These are phyloP conservation scores for Durio zibethinus DNA, from an alignment of 345 rosid genomes.

Conservation along the genomic window DNA sequence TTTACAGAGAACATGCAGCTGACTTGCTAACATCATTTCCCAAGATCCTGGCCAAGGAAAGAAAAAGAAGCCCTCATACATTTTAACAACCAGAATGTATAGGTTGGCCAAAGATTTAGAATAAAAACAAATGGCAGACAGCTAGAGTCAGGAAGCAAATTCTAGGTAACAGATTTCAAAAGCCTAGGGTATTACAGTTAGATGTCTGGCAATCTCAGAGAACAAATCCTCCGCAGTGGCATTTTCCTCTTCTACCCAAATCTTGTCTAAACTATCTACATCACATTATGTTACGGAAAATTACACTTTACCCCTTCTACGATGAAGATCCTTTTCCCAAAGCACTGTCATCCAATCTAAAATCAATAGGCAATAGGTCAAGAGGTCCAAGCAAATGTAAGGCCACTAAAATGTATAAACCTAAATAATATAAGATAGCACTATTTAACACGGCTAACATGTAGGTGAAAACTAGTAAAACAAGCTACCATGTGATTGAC, in stretches of 20 bases:
- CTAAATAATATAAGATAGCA: neutral
- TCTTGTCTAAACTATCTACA: neutral
- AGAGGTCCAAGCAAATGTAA: neutral
- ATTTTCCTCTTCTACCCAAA: neutral
- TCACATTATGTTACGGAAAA: neutral
- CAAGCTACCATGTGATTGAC: neutral
- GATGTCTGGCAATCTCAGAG: neutral
- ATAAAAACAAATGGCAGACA: neutral
- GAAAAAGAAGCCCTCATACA: neutral
- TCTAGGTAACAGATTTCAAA: neutral
- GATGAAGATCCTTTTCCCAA: neutral
- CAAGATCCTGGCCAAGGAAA: neutral
- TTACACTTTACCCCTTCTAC: neutral
- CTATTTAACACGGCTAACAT: neutral
- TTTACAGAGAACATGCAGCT: neutral
- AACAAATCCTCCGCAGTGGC: neutral
- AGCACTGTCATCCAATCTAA: neutral
- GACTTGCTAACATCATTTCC: neutral
- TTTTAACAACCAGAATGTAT: neutral
- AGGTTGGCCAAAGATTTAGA: neutral
- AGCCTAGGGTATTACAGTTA: neutral
- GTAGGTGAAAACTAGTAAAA: neutral
- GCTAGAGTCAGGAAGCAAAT: neutral
- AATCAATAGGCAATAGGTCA: neutral
- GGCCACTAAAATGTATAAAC: neutral